Percentiles rank a stretch among this genome's conserved stretches.
These are phyloP conservation scores for Thielaviopsis ethacetica DNA, from an alignment of 2,329 filamentous ascomycete species.

Conservation along the genomic window DNA sequence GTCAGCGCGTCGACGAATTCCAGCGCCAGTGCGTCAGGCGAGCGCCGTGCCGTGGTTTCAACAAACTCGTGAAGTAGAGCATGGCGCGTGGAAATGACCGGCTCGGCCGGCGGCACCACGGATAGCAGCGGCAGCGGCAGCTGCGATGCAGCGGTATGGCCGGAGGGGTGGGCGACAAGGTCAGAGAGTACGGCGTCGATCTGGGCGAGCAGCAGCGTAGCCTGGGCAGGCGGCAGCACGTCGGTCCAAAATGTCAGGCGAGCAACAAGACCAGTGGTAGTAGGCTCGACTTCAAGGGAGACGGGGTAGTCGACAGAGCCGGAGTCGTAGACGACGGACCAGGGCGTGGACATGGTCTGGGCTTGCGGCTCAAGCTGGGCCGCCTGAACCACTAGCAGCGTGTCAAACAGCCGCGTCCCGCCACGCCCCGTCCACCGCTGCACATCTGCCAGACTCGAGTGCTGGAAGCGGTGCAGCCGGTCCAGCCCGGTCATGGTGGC, in stretches of 20 bases:
- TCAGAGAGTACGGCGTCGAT: constrained; percentile 51
- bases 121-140: constrained; percentile 37
- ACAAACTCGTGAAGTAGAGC: constrained; percentile 63
- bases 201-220: constrained; percentile 48
- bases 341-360: too few species aligned
- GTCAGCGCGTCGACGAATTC: constrained; percentile 49
- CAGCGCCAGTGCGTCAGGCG: constrained; percentile 49
- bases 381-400: constrained; percentile 71
- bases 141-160: constrained; percentile 23
- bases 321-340: constrained; percentile 47
- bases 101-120: constrained; percentile 43
- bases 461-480: constrained; percentile 51
- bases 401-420: constrained; percentile 60
- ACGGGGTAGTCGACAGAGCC: constrained; percentile 62
- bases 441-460: constrained; percentile 52
- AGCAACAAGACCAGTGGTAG: constrained; percentile 31
- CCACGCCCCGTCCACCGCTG: constrained; percentile 54
- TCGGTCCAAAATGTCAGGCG: constrained; percentile 50
- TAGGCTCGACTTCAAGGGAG: constrained; percentile 62
- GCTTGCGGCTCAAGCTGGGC: constrained; percentile 14
- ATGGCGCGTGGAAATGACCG: constrained; percentile 39
- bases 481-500: constrained; percentile 49
- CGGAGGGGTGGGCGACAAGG: constrained; percentile 34
- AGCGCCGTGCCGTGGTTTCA: constrained; percentile 38
- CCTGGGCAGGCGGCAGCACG: constrained; percentile 53